Evolutionary conservation across 2,329 filamentous ascomycete species (phyloP).

Genomic region (Exutisphaerella laricina): DNA sequence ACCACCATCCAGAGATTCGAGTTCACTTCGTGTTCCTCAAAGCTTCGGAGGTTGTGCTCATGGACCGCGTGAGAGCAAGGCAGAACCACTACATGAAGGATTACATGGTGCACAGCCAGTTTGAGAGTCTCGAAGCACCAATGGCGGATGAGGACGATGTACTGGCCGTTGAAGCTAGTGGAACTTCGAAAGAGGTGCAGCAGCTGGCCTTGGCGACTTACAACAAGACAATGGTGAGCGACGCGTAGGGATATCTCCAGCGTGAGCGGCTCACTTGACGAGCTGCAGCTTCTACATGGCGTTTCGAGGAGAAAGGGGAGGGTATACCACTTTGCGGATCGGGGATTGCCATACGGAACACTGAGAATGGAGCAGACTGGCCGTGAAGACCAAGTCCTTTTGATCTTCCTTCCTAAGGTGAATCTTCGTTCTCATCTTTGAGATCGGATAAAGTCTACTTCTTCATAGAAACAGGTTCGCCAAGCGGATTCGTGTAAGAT

Average conservation of each 20-base stretch:
- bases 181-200: conserved; percentile 38
- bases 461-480: no score
- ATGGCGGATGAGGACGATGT: conserved; percentile 49
- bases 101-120: conserved; percentile 90
- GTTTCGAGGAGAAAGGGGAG: no score
- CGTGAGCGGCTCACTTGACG: no score
- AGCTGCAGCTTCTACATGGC: no score
- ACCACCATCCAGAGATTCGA: conserved; percentile 40
- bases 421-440: no score
- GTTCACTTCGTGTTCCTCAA: conserved; percentile 91
- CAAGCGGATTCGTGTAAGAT: no score
- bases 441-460: no score
- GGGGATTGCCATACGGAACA: no score
- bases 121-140: conserved; percentile 80
- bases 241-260: conserved; percentile 9
- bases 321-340: no score
- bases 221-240: conserved; percentile 31
- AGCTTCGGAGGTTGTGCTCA: conserved; percentile 67
- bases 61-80: conserved; percentile 67
- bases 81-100: conserved; percentile 93
- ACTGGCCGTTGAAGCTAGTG: conserved; percentile 43
- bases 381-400: no score
- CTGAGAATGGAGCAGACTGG: no score
- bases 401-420: no score
- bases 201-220: conserved; percentile 37